phyloP scores from a whole-genome alignment of 331 rosid genomes.

The Stylosanthes scabra region DNA sequence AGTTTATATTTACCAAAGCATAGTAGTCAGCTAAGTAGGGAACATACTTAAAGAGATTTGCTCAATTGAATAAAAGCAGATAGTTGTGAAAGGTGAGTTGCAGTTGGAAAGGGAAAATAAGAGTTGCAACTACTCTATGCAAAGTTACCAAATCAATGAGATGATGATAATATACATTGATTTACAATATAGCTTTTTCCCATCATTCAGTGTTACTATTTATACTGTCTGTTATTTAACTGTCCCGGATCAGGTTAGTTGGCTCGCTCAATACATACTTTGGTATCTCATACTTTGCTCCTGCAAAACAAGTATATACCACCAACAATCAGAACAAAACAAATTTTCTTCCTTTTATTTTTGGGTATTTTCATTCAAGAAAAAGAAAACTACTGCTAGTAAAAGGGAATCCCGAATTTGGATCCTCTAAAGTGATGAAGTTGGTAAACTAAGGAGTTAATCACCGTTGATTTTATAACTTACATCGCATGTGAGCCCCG shows the following conservation, averaged over 20 bases:
- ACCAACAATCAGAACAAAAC: conserved; percentile 24
- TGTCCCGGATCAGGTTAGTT: conserved; percentile 86
- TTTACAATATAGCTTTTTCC: conserved; percentile 78
- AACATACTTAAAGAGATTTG: conserved; percentile 29
- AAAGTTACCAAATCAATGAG: conserved; percentile 62
- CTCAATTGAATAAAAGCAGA: conserved; percentile 36
- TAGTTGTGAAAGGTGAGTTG: conserved; percentile 33
- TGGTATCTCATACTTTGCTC: conserved; percentile 95
- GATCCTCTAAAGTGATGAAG: too few species aligned
- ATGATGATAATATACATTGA: conserved; percentile 71
- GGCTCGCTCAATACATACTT: conserved; percentile 99
- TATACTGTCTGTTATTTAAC: conserved; percentile 47
- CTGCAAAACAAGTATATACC: conserved; percentile 54
- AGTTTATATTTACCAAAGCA: conserved; percentile 36
- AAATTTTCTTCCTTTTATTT: not conserved
- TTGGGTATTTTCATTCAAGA: too few species aligned
- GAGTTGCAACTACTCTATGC: conserved; percentile 48
- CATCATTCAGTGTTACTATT: conserved; percentile 45
- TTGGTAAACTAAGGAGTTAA: too few species aligned
- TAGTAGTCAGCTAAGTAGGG: conserved; percentile 26
- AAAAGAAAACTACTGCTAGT: too few species aligned
- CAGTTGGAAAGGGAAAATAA: conserved; percentile 39
- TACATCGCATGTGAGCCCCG: too few species aligned
- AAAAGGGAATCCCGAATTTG: not conserved
- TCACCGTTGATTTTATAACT: too few species aligned